Conservation (phyloP, 225 moss, liverwort and hornwort genomes). For the Climacium dendroides region DNA sequence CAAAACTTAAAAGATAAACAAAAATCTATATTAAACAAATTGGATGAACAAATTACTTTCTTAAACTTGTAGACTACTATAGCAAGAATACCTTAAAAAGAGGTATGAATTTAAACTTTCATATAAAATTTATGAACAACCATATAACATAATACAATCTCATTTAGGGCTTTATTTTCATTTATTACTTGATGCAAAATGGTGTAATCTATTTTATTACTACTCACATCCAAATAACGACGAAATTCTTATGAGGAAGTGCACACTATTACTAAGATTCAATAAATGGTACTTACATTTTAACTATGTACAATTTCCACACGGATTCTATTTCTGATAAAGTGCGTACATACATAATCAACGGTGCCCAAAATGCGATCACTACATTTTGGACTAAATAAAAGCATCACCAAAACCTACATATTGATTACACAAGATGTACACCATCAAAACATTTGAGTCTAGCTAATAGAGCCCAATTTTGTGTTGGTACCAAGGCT, state of each 20-base stretch:
- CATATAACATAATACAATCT: not conserved
- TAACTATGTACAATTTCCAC: not conserved
- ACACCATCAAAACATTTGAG: not conserved
- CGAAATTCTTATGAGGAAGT: not conserved
- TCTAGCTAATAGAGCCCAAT: fast-evolving
- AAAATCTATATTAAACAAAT: too few species aligned
- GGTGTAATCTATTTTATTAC: not conserved
- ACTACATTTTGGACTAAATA: not conserved
- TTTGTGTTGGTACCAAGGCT: fast-evolving
- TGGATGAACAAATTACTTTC: not conserved
- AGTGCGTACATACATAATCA: fast-evolving
- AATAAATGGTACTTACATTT: not conserved
- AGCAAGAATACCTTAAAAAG: not conserved
- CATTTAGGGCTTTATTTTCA: not conserved
- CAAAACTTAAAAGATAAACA: not conserved
- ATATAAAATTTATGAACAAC: not conserved
- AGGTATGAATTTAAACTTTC: not conserved
- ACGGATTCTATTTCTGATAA: fast-evolving
- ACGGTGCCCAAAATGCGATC: fast-evolving
- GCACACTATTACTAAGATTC: not conserved
- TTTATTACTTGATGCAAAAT: too few species aligned
- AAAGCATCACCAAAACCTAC: fast-evolving
- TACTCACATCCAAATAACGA: not conserved
- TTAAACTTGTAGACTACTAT: fast-evolving
- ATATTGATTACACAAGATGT: not conserved